These are phyloP conservation scores for Microglena sp. DNA, from an alignment of 139 green algal genomes.

Conservation along the genomic window DNA sequence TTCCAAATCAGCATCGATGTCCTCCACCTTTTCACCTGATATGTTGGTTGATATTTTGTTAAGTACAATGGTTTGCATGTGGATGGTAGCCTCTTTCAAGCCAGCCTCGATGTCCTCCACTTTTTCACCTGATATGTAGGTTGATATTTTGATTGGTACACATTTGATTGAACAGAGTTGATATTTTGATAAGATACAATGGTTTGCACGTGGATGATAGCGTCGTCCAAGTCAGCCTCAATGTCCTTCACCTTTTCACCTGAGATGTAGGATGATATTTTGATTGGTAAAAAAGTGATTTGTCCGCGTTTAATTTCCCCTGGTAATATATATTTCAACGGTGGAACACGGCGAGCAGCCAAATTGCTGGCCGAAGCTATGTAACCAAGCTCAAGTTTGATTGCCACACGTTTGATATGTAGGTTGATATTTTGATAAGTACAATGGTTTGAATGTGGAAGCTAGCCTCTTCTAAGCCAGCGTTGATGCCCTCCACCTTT, in stretches of 20 bases:
- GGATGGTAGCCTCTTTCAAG: not conserved
- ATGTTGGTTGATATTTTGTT: not conserved
- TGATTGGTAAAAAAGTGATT: no score
- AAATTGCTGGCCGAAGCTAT: no score
- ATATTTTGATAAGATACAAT: not conserved
- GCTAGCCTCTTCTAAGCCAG: not conserved
- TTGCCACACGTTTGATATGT: not conserved
- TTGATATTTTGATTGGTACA: not conserved
- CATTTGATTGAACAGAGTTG: no score
- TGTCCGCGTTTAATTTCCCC: no score
- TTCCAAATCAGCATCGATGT: not conserved
- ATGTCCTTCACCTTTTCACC: slow-evolving; percentile 8
- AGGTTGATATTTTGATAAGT: not conserved
- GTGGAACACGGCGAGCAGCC: no score
- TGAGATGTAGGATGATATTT: no score
- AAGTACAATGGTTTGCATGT: not conserved
- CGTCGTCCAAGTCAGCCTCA: not conserved
- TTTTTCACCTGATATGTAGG: no score
- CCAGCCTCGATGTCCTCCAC: slow-evolving; percentile 7
- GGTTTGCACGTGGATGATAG: not conserved
- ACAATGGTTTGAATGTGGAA: not conserved
- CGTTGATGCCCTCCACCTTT: slow-evolving; percentile 5
- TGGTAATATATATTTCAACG: no score
- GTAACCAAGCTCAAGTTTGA: no score
- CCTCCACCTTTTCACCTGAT: no score